Base-by-base conservation (phyloP, 768 basidiomycete genomes). In the Panellus pusillus region DNA sequence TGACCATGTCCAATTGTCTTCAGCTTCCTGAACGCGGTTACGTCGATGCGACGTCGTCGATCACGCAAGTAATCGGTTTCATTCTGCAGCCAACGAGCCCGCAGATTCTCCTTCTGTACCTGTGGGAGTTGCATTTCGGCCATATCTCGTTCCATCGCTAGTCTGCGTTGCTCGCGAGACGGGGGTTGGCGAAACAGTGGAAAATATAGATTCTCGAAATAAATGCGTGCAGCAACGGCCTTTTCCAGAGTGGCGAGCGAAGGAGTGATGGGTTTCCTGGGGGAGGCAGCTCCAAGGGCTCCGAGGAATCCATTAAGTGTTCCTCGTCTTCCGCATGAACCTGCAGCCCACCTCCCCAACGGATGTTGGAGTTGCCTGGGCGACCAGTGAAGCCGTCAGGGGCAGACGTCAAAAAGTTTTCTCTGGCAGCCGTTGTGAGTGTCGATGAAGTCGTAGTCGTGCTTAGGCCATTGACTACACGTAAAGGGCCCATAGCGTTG, bases 1-100 rank as follows among this genome's bases (percentile, higher is more conserved):
- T 61, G 62, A 92, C 93, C 94, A 69, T 97, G 93, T 32, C 95
- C 94, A 66, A 97, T 95, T 44, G 91, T 93, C 78, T 96, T 91
- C 58, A 98, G 79, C 70, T 89, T 89, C 62, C 83, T 78, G 71
- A 98, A 98, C 27, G 88, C 89, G 62, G 83, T 89, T 44, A 83
- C 86, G 63, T 90, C 87, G 19, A 98, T 87, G 71, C 89, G 91
- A 45, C 79, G 79, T 63, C 95, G 79, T 54, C 84, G 78, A 61
- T 93, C 92, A 46, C 95, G 84, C 64, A 98, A 77, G 69, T 95
- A 89, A 45, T 90, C 86, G 3, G 89, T 92, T 77, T 98, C 96
- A 66, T 93, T 93, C 73, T 86, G 80, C 39, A 79, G 75, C 92
- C 92, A 93, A 27, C 86, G 84, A 40, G 77, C 76, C 54, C 94